Conservation (phyloP, 805 yeast species). For the Candida maltosa region DNA sequence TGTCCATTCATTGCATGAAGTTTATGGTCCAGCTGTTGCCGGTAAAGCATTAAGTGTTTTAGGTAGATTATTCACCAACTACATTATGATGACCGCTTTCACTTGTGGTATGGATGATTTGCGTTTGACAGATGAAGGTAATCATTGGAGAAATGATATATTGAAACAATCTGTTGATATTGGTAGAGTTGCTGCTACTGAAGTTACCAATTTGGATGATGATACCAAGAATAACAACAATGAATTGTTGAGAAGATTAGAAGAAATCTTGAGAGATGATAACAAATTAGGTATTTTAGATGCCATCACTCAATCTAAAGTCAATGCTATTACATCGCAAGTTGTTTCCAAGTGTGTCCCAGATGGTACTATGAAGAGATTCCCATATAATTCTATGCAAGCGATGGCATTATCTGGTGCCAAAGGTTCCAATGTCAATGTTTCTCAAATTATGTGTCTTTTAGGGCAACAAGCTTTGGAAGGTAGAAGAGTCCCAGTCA, state of each 20-base stretch:
- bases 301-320: slow-evolving; percentile 92
- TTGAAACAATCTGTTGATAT: slow-evolving; percentile 72
- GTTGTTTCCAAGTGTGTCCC: slow-evolving; percentile 95
- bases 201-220: slow-evolving; percentile 79
- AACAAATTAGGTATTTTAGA: slow-evolving; percentile 88
- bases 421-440: slow-evolving; percentile 97
- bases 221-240: slow-evolving; percentile 47
- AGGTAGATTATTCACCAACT: slow-evolving; percentile 92
- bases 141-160: slow-evolving; percentile 81
- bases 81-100: slow-evolving; percentile 86
- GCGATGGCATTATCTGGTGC: slow-evolving; percentile 99
- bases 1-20: slow-evolving; percentile 93
- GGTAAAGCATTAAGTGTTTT: slow-evolving; percentile 88
- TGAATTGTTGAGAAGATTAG: slow-evolving; percentile 83
- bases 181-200: slow-evolving; percentile 91
- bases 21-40: slow-evolving; percentile 87
- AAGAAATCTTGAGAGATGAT: slow-evolving; percentile 93
- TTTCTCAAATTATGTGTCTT: slow-evolving; percentile 98
- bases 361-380: slow-evolving; percentile 89
- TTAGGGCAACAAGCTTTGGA: slow-evolving; percentile 98
- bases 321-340: slow-evolving; percentile 86
- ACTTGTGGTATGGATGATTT: slow-evolving; percentile 99
- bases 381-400: slow-evolving; percentile 97
- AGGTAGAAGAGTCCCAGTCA: slow-evolving; percentile 98
- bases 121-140: slow-evolving; percentile 88